These are phyloP conservation scores for Lepidium didymum DNA, from an alignment of 345 rosid genomes.

Conservation along the genomic window DNA sequence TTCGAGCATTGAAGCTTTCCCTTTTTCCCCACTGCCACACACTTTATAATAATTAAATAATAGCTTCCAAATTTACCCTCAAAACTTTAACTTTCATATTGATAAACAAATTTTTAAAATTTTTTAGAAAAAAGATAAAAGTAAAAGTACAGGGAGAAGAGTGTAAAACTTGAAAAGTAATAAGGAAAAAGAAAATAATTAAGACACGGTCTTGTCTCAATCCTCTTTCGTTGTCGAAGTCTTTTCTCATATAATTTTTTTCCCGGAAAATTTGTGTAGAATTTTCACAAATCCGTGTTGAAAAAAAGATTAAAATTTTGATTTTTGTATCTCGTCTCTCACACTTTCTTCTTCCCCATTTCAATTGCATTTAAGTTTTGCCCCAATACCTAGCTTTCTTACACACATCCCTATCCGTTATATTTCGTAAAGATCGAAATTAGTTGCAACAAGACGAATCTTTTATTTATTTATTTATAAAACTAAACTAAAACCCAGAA, in stretches of 20 bases:
- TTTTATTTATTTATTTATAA: not conserved
- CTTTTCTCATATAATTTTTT: not conserved
- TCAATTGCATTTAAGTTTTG: conserved; percentile 13
- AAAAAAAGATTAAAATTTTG: not conserved
- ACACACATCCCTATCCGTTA: conserved; percentile 32
- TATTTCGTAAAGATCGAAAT: conserved; percentile 15
- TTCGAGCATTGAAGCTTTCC: not conserved
- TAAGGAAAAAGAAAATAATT: not conserved
- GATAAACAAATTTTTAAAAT: not conserved
- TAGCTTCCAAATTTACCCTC: not conserved
- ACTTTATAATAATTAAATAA: not conserved
- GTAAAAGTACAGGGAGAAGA: conserved; percentile 7
- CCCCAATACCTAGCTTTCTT: conserved; percentile 29
- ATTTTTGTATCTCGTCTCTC: not conserved
- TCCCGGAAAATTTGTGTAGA: not conserved
- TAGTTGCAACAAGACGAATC: conserved; percentile 25
- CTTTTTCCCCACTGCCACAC: not conserved
- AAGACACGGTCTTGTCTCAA: conserved; percentile 2
- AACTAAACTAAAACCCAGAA: not conserved
- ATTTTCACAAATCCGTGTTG: not conserved
- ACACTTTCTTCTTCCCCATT: conserved; percentile 31
- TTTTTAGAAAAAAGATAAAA: conserved; percentile 8
- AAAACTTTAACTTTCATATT: not conserved
- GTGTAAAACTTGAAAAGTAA: conserved; percentile 18
- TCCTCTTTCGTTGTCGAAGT: conserved; percentile 5